A percentile compares a stretch with the other conserved stretches of the same genome.
phyloP scores from a whole-genome alignment of 495 filamentous ascomycete species.

The Penicillium tannophilum region DNA sequence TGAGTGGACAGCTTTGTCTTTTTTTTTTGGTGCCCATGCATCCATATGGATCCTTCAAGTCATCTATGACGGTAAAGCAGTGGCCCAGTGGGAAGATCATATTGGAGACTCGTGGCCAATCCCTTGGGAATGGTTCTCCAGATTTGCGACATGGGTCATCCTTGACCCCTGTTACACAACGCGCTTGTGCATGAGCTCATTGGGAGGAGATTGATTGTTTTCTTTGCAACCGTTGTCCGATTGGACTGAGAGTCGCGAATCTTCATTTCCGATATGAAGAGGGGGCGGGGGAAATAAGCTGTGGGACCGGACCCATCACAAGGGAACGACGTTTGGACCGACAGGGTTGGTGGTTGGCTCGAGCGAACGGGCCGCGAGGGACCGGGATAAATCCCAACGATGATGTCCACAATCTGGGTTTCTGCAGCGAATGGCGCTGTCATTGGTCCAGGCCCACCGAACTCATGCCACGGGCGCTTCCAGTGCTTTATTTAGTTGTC shows the following conservation, averaged over 20 bases:
- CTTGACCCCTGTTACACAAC: constrained; percentile 4
- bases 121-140: neutral
- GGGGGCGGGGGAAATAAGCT: neutral
- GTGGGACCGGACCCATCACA: constrained; percentile 16
- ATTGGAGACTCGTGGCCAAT: neutral
- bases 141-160: neutral
- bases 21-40: constrained; percentile 4
- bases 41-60: constrained; percentile 9
- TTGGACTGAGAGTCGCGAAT: neutral
- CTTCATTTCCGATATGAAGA: constrained; percentile 1
- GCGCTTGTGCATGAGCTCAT: neutral
- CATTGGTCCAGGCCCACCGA: constrained; percentile 14
- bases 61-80: neutral
- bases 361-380: constrained; percentile 21
- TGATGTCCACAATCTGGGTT: constrained; percentile 2
- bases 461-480: constrained; percentile 22
- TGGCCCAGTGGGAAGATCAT: neutral
- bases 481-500: constrained; percentile 20
- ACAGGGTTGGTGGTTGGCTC: constrained; percentile 15
- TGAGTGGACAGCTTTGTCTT: constrained; percentile 14
- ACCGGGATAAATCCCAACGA: neutral
- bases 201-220: neutral
- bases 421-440: neutral
- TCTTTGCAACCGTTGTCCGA: neutral
- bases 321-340: constrained; percentile 8